phyloP scores from a whole-genome alignment of 371 early-diverging fungal genomes.

The Gilbertella persicaria region DNA sequence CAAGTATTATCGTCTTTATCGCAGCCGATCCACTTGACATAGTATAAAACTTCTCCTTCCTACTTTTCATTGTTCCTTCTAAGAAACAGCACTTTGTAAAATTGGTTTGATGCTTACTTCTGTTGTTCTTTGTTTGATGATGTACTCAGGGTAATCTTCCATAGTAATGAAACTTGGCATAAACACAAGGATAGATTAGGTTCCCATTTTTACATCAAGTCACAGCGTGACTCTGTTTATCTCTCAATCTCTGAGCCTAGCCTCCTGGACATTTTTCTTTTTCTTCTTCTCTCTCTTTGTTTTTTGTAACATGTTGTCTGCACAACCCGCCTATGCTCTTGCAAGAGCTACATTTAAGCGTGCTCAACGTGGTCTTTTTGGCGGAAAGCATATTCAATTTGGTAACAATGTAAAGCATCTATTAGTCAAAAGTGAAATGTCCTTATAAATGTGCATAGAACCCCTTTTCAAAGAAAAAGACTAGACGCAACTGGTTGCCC shows the following conservation, averaged over 20 bases:
- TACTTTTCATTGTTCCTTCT: background rate
- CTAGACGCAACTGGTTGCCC: constrained; percentile 81
- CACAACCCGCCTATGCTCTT: constrained; percentile 48
- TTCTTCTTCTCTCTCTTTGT: constrained; percentile 6
- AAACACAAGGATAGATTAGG: too few relatives aligned
- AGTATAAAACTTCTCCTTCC: constrained; percentile 16
- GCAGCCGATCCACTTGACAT: constrained; percentile 29
- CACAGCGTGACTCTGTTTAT: too few relatives aligned
- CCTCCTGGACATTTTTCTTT: too few relatives aligned
- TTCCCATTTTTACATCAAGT: too few relatives aligned
- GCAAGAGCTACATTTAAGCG: constrained; percentile 66
- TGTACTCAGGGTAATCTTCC: constrained; percentile 24
- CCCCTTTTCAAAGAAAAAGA: constrained; percentile 78
- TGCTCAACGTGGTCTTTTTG: constrained; percentile 66
- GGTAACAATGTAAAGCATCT: constrained; percentile 70
- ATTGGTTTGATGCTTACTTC: constrained; percentile 3
- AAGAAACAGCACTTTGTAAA: background rate
- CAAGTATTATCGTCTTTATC: constrained; percentile 25
- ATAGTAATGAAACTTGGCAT: constrained; percentile 1
- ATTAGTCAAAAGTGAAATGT: background rate
- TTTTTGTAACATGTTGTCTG: constrained; percentile 41
- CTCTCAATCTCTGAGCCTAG: too few relatives aligned
- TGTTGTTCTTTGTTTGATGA: constrained; percentile 7
- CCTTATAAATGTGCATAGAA: constrained; percentile 29
- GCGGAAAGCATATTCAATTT: constrained; percentile 71